Evolutionary conservation across 1,139 yeast genomes (phyloP), one percentile per base, ranked within the genome.

Genomic region (Debaryomyces sp.): DNA sequence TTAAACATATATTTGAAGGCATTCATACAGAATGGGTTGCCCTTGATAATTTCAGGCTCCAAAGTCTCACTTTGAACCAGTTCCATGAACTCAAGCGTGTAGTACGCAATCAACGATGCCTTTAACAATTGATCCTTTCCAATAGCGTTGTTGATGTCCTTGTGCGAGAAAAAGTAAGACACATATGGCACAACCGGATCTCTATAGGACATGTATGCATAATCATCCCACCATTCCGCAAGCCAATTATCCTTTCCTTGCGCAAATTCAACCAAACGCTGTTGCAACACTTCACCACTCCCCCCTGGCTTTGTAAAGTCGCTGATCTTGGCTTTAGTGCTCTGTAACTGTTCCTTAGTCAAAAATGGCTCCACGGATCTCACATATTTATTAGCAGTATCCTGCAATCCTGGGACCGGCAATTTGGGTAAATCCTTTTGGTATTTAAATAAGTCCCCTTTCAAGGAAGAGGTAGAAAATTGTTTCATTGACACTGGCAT

Each of bases 171-270:
- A 61, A 91, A 94, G 73, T 94, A 94, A 9, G 96, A 89, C 36
- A 90, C 97, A 64, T 85, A 91, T 13, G 98, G 98, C 29, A 89
- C 90, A 22, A 94, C 89, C 0, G 98, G 96, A 67, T 90, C 98
- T 58, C 96, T 82, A 71, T 90, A 91, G 36, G 89, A 84, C 76
- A 94, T 75, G 70, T 94, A 94, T 29, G 97, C 96, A 59, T 87
- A 90, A 61, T 89, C 89, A 67, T 92, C 96, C 99, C 99, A 94
- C 79, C 87, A 90, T 53, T 83, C 87, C 47, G 89, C 83, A 62
- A 94, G 80, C 99, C 99, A 94, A 69, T 94, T 94, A 64, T 89
- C 85, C 56, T 84, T 80, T 51, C 71, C 80, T 36, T 70, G 61
- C 37, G 95, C 85, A 58, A 82, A 82, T 26, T 78, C 73, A 39